phyloP scores from a whole-genome alignment of 805 yeast species.

The Yueomyces sp. region DNA sequence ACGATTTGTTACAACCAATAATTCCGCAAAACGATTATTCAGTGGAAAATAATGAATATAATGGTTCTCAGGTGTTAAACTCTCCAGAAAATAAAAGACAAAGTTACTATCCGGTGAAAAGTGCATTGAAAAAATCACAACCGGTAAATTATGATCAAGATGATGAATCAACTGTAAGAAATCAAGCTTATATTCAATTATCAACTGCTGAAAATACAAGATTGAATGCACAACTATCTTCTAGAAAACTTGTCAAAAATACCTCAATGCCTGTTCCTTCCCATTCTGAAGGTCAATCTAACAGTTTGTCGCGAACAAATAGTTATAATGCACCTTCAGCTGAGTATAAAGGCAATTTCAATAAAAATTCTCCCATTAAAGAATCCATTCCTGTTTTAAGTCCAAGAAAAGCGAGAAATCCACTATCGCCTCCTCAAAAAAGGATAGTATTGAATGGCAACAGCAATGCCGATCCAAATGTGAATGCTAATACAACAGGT shows the following conservation, averaged over 20 bases:
- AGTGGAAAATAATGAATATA: neutral
- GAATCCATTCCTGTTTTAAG: neutral
- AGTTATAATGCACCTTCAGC: neutral
- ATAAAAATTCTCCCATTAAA: too few species aligned
- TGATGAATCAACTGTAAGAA: conserved; percentile 26
- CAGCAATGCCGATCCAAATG: neutral
- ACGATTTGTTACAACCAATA: neutral
- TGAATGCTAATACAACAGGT: neutral
- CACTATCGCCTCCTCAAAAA: neutral
- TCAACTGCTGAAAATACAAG: conserved; percentile 74
- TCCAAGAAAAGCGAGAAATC: neutral
- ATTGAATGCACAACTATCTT: conserved; percentile 47
- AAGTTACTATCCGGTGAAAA: conserved; percentile 27
- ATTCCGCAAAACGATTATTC: neutral
- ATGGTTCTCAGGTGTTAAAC: neutral
- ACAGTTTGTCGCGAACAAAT: too few species aligned
- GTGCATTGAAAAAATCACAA: conserved; percentile 27
- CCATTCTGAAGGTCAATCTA: neutral
- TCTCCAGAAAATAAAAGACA: neutral
- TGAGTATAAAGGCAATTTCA: neutral
- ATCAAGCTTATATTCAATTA: conserved; percentile 49
- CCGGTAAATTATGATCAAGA: conserved; percentile 9
- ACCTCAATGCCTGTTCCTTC: neutral
- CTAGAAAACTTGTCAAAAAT: conserved; percentile 8
- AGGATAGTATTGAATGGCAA: neutral